phyloP scores from a whole-genome alignment of 495 filamentous ascomycete species.

The Aspergillus taichungensis region DNA sequence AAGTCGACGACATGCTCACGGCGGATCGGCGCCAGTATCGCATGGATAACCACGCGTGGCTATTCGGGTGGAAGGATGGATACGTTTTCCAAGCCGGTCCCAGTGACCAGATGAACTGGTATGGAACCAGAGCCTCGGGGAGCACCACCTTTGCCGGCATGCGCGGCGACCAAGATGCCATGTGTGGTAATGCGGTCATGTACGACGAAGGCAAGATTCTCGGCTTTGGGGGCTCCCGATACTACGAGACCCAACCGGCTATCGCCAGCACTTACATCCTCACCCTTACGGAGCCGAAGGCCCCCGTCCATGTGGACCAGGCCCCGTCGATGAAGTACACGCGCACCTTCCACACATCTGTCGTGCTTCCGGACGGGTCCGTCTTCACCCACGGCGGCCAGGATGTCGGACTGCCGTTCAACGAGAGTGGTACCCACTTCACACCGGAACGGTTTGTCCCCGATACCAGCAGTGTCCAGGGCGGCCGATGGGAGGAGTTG shows the following conservation, averaged over 20 bases:
- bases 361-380: constrained; percentile 48
- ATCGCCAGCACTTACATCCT: constrained; percentile 39
- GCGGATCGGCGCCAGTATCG: constrained; percentile 29
- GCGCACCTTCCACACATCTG: constrained; percentile 45
- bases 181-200: constrained; percentile 46
- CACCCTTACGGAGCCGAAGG: constrained; percentile 28
- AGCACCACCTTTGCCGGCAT: constrained; percentile 20
- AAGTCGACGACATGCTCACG: constrained; percentile 42
- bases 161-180: constrained; percentile 42
- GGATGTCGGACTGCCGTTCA: constrained; percentile 35
- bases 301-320: constrained; percentile 15
- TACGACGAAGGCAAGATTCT: constrained; percentile 54
- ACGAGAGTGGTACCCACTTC: constrained; percentile 32
- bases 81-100: constrained; percentile 51
- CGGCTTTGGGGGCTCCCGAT: constrained; percentile 38
- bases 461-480: constrained; percentile 5
- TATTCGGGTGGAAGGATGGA: constrained; percentile 48
- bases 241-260: constrained; percentile 35
- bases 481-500: no score
- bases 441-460: constrained; percentile 47
- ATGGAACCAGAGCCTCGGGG: constrained; percentile 32
- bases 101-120: constrained; percentile 51
- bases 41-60: constrained; percentile 37
- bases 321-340: constrained; percentile 34
- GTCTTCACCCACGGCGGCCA: constrained; percentile 51